These are phyloP conservation scores for Vishniacozyma victoriae DNA, from an alignment of 768 basidiomycete species.

Conservation along the genomic window DNA sequence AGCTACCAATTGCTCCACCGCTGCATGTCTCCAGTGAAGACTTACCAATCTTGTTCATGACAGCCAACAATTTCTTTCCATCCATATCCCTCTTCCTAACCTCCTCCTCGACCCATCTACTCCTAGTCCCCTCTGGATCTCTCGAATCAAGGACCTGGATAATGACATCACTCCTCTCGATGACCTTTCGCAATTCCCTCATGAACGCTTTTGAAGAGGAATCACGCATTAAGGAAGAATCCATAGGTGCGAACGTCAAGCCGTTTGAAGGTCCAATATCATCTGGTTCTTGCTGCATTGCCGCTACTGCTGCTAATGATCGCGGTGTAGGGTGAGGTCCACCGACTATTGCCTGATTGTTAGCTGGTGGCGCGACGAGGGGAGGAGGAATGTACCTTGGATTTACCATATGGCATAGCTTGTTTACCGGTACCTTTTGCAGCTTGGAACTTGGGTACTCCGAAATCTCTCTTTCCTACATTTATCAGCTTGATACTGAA, in stretches of 20 bases:
- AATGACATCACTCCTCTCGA: conserved; percentile 86
- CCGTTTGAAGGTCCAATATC: conserved; percentile 4
- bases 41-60: conserved; percentile 94
- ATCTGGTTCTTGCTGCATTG: conserved; percentile 4
- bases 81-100: conserved; percentile 76
- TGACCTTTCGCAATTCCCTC: conserved; percentile 78
- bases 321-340: conserved; percentile 4
- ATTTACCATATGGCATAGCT: conserved; percentile 20
- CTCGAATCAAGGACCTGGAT: conserved; percentile 78
- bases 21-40: conserved; percentile 7
- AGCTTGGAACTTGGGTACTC: conserved; percentile 73
- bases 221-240: conserved; percentile 45
- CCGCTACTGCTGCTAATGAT: conserved; percentile 8
- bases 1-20: background rate
- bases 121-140: conserved; percentile 90
- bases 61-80: conserved; percentile 86
- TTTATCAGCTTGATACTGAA: background rate
- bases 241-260: conserved; percentile 26
- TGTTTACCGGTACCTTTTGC: conserved; percentile 54
- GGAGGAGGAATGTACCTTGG: conserved; percentile 28
- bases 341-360: too few species aligned
- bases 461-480: conserved; percentile 70
- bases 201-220: conserved; percentile 55
- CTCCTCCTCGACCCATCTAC: conserved; percentile 88
- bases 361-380: too few species aligned